Base-by-base conservation (phyloP, 1,284 basidiomycete species). In the Fomes fomentarius region DNA sequence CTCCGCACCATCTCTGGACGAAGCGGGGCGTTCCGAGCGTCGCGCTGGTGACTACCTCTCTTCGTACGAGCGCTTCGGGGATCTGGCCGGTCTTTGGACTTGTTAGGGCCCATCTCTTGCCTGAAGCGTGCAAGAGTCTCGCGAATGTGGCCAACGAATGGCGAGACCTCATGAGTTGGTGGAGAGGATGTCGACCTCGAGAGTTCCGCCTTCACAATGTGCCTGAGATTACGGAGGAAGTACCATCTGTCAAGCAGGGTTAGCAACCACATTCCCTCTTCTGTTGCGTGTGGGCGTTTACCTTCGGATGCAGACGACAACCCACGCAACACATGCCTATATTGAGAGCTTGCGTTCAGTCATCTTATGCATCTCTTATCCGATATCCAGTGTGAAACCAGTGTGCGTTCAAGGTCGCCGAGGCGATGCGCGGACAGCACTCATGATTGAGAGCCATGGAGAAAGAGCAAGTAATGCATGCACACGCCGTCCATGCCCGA, bases 1-100 rank as follows among this genome's bases (percentile, higher is more conserved):
- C 92, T 76, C 41, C 85, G 83, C 57, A 96, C 91, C 92, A 95
- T 94, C 56, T 90, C 85, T 24, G 86, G 77, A 40, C 80, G 74
- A 17, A 94, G 54, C 47, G 48, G 34, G 4, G 43, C 38, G 34
- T n/a, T n/a, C n/a, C n/a, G n/a, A n/a, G 25, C 4, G 10, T 37
- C 24, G 34, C 40, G 48, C 4, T 22, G 22, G 11, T 34, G 21
- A 14, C 19, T 19, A 21, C 24, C 30, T 21, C 4, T 39, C 26
- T 47, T 56, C 40, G 54, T 28, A 17, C 12, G 21, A n/a, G 2
- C 28, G 1, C 17, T 26, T 21, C 42, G 42, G n/a, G 26, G 15
- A 12, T 9, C 9, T 8, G 28, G 17, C 31, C 30, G 24, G 9
- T 3, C 8, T 2, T 5, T 12, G 19, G 19, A 7, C 6, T 15